These are phyloP conservation scores for Alternaria consortialis DNA, from an alignment of 2,329 filamentous ascomycete genomes.

Conservation along the genomic window DNA sequence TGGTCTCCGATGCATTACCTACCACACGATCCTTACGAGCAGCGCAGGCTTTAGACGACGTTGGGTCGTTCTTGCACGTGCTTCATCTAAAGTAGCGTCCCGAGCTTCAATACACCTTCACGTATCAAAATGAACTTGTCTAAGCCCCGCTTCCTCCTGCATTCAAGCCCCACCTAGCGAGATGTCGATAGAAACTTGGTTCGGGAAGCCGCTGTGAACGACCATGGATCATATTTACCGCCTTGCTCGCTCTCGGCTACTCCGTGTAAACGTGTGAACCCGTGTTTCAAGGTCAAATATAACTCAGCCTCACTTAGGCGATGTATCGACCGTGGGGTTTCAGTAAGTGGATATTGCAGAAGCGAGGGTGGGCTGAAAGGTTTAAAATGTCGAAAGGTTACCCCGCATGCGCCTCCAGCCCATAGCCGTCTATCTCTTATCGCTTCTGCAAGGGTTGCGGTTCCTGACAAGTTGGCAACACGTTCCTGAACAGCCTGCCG, in stretches of 20 bases:
- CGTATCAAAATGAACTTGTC: conserved; percentile 16
- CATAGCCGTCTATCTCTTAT: conserved; percentile 19
- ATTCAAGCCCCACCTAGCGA: conserved; percentile 16
- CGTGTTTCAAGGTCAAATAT: conserved; percentile 23
- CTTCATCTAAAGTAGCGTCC: conserved; percentile 37
- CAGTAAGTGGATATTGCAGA: conserved; percentile 13
- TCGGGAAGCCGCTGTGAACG: conserved; percentile 4
- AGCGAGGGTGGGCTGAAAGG: conserved; percentile 23
- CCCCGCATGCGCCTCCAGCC: conserved; percentile 30
- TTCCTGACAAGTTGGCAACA: conserved; percentile 18
- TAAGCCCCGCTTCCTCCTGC: conserved; percentile 20
- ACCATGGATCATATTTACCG: conserved; percentile 12
- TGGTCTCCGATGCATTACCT: background rate
- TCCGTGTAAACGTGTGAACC: background rate
- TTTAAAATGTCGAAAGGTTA: conserved; percentile 19
- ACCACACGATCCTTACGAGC: conserved; percentile 10
- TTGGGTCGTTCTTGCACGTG: conserved; percentile 29
- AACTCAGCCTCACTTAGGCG: conserved; percentile 9
- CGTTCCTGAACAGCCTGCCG: conserved; percentile 25
- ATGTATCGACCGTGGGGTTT: conserved; percentile 11
- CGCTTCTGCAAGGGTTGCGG: conserved; percentile 14
- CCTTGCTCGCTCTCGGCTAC: conserved; percentile 13
- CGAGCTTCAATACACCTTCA: conserved; percentile 22
- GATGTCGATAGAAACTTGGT: conserved; percentile 8
- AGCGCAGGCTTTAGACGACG: conserved; percentile 17